Evolutionary conservation across 768 basidiomycete genomes (phyloP).

Genomic region (Amanita inopinata): DNA sequence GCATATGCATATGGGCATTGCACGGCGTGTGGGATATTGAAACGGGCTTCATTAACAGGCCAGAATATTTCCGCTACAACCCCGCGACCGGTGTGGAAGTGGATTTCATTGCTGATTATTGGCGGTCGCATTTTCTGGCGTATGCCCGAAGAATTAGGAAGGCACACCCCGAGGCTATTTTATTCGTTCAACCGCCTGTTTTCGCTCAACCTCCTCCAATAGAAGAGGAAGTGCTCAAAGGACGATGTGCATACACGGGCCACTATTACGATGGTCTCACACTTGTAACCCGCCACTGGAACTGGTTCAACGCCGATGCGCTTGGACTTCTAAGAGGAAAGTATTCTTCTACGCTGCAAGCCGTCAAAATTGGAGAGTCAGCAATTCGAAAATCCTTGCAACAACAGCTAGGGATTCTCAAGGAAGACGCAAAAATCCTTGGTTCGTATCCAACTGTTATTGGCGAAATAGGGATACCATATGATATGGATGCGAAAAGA

Average conservation of each 20-base stretch:
- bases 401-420: conserved; percentile 73
- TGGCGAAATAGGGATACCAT: conserved; percentile 93
- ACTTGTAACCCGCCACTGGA: conserved; percentile 86
- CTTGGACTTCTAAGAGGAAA: conserved; percentile 84
- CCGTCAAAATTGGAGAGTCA: conserved; percentile 72
- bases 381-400: conserved; percentile 77
- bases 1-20: conserved; percentile 77
- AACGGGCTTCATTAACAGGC: conserved; percentile 52
- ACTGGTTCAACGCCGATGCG: conserved; percentile 93
- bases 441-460: conserved; percentile 75
- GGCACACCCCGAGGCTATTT: conserved; percentile 72
- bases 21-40: conserved; percentile 85
- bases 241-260: conserved; percentile 63
- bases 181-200: conserved; percentile 89
- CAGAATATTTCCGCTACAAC: conserved; percentile 63
- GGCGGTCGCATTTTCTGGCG: conserved; percentile 58
- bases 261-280: conserved; percentile 97
- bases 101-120: conserved; percentile 71
- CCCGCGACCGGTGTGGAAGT: conserved; percentile 35
- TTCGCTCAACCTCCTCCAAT: conserved; percentile 69
- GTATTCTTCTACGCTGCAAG: conserved; percentile 56
- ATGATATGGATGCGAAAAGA: conserved; percentile 84
- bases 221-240: conserved; percentile 45
- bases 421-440: conserved; percentile 60
- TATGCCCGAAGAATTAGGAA: conserved; percentile 51